phyloP scores from a whole-genome alignment of 2,329 filamentous ascomycete species.

The Pyrenophora tritici-repentis region DNA sequence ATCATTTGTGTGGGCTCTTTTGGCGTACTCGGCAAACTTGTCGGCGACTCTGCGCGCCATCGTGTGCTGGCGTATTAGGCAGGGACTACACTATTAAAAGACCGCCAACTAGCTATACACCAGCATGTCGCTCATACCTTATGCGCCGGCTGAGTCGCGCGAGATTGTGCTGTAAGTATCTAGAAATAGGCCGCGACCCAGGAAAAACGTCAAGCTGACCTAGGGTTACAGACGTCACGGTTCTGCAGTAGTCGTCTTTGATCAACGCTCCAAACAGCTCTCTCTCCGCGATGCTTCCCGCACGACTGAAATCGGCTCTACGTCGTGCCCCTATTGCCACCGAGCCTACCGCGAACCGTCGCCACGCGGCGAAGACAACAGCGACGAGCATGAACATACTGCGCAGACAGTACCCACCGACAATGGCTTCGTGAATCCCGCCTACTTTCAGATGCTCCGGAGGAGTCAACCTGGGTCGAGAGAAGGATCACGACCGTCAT shows the following conservation, averaged over 20 bases:
- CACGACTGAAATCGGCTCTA: conserved; percentile 59
- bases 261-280: conserved; percentile 81
- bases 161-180: conserved; percentile 77
- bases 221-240: conserved; percentile 73
- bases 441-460: conserved; percentile 94
- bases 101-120: conserved; percentile 34
- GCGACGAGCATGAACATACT: conserved; percentile 41
- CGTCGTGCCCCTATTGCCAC: conserved; percentile 90
- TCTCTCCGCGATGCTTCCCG: conserved; percentile 71
- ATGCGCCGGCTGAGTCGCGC: conserved; percentile 71
- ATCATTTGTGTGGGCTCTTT: not conserved
- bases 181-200: not conserved
- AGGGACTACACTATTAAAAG: conserved; percentile 30
- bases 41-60: conserved; percentile 4
- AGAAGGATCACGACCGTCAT: conserved; percentile 54
- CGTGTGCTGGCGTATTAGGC: conserved; percentile 8
- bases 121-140: conserved; percentile 74
- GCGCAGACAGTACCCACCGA: conserved; percentile 41
- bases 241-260: conserved; percentile 89
- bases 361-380: conserved; percentile 38
- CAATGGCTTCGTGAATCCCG: conserved; percentile 80
- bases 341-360: conserved; percentile 64
- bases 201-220: conserved; percentile 17
- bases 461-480: conserved; percentile 59
- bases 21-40: not conserved